Conservation (phyloP, 2,329 filamentous ascomycete genomes). For the Arthroderma uncinatum region DNA sequence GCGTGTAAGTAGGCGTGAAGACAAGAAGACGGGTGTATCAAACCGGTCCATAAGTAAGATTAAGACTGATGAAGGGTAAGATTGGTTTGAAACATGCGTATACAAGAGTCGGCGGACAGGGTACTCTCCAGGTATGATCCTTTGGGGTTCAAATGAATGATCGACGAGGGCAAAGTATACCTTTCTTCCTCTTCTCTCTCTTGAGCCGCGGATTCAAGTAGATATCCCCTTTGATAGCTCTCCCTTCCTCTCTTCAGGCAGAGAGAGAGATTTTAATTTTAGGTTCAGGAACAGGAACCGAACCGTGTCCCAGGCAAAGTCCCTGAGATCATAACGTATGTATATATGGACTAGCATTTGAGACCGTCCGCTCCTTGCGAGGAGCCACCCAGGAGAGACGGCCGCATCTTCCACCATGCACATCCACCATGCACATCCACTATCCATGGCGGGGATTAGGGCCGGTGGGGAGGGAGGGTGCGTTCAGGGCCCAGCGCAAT, state of each 20-base stretch:
- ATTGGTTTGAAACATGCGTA: slow-evolving; percentile 8
- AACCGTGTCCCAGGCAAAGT: not conserved
- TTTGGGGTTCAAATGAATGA: not conserved
- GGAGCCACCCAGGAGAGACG: not conserved
- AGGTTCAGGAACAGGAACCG: not conserved
- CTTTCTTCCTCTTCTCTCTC: not conserved
- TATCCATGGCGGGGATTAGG: not conserved
- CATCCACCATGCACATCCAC: not conserved
- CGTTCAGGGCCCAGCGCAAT: not conserved
- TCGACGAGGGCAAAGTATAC: not conserved
- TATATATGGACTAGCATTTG: not conserved
- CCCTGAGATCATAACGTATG: not conserved
- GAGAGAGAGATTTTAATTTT: not conserved
- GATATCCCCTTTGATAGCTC: no score
- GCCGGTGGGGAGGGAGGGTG: not conserved
- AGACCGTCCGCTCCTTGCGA: not conserved
- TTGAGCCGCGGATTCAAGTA: not conserved
- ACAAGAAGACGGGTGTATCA: not conserved
- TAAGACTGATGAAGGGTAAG: not conserved
- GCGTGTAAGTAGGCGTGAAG: not conserved
- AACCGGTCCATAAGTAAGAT: not conserved
- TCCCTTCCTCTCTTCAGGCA: not conserved
- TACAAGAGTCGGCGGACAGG: not conserved
- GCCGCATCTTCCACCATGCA: not conserved
- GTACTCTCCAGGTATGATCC: not conserved